These are phyloP conservation scores for Tetracladium setigerum DNA, from an alignment of 495 filamentous ascomycete genomes.

Conservation along the genomic window DNA sequence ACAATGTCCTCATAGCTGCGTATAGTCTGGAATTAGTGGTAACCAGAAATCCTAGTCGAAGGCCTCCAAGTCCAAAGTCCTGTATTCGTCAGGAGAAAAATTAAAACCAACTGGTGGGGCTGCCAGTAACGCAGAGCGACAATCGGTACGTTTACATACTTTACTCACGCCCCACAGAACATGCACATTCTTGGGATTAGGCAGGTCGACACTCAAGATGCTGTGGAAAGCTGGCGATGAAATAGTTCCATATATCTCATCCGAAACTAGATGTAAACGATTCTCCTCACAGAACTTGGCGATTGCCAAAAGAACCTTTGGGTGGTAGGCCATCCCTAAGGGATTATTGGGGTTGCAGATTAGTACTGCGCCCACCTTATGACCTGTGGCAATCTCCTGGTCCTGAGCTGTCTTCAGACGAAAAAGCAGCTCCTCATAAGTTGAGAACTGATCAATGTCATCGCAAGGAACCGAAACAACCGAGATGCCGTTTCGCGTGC, in stretches of 20 bases:
- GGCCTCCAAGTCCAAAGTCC: conserved; percentile 50
- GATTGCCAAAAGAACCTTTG: conserved; percentile 34
- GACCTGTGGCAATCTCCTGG: conserved; percentile 4
- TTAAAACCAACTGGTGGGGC: neutral
- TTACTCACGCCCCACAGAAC: conserved; percentile 55
- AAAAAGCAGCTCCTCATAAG: no score
- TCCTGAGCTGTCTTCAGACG: no score
- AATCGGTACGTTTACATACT: conserved; percentile 9
- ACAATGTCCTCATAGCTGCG: conserved; percentile 28
- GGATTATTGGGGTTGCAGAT: conserved; percentile 58
- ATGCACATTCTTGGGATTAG: conserved; percentile 43
- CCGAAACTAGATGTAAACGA: conserved; percentile 50
- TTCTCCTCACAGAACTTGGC: conserved; percentile 47
- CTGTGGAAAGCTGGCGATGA: conserved; percentile 47
- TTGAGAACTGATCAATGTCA: no score
- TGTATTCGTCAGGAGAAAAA: conserved; percentile 5
- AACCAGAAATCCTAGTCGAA: conserved; percentile 47
- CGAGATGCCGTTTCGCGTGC: neutral
- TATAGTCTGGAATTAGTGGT: conserved; percentile 39
- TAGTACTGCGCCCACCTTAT: conserved; percentile 40
- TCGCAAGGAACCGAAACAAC: no score
- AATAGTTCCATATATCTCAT: conserved; percentile 56
- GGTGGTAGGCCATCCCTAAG: conserved; percentile 41
- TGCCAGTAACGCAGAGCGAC: neutral
- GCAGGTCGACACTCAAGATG: conserved; percentile 38